Evolutionary conservation across 108 stramenopile species (phyloP), one percentile per base, ranked within the genome.

Genomic region (Nitzschia sp.): DNA sequence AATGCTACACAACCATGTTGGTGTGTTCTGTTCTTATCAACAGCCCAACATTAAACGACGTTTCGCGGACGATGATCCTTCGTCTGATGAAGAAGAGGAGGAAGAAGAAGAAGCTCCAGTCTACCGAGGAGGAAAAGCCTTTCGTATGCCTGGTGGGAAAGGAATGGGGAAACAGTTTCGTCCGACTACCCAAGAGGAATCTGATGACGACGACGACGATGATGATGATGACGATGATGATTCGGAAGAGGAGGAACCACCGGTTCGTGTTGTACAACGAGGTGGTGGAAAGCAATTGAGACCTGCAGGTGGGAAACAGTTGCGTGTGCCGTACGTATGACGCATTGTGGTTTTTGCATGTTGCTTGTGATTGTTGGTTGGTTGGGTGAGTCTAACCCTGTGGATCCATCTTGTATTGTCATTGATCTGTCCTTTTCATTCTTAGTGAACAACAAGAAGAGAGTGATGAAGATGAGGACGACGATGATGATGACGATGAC

Each of bases 221-320:
- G 74, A 79, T 39, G 73, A 75, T 12, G 61, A 59, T n/a, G 63
- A 68, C 10, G 74, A 72, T 0, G 76, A 77, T 15, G 80, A 81
- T 17, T 57, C 59, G 15, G 73, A 65, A 48, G 68, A 72, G 10
- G 64, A 60, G n/a, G 70, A 51, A 3, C 52, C 59, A 38, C 65
- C 77, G 43, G 41, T 52, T 50, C 80, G 58, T 39, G 75, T 56
- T 15, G 70, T 43, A 39, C 64, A 46, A 17, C 68, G 68, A 9
- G 63, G 67, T 19, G 86, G 80, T 41, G 88, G 90, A 40, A 92
- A 92, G 62, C 88, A 87, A 48, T 77, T 93, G n/a, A 72, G 80
- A 48, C 70, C 80, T 17, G 64, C 78, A 0, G 77, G 82, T 14
- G 91, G 91, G n/a, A 92, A 92, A 57, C 81, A 85, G 43, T 69